These are phyloP conservation scores for Buddleja alternifolia DNA, from an alignment of 257 asterid genomes.

Conservation along the genomic window DNA sequence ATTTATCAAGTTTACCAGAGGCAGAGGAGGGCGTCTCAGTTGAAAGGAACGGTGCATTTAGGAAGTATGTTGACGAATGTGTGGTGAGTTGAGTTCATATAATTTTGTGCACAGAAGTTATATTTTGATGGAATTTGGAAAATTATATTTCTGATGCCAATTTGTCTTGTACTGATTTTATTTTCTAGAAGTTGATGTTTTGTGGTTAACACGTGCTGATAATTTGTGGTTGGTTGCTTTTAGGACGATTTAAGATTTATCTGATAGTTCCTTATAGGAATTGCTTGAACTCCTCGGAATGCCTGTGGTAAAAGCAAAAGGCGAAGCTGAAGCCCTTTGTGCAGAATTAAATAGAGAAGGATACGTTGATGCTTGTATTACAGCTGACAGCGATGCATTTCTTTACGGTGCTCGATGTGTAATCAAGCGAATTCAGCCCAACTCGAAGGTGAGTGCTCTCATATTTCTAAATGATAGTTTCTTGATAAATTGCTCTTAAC, in stretches of 20 bases:
- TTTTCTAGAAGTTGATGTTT: conserved; percentile 6
- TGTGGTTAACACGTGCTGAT: background rate
- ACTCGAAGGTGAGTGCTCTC: conserved; percentile 63
- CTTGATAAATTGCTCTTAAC: background rate
- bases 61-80: conserved; percentile 75
- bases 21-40: conserved; percentile 68
- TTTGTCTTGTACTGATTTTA: background rate
- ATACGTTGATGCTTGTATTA: conserved; percentile 87
- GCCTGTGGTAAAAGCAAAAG: conserved; percentile 82
- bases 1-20: conserved; percentile 52
- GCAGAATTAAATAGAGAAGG: conserved; percentile 88
- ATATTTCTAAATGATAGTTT: conserved; percentile 16
- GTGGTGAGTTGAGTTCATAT: conserved; percentile 56
- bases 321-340: conserved; percentile 97
- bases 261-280: conserved; percentile 52
- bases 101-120: background rate
- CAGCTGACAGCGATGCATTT: conserved; percentile 92
- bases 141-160: background rate
- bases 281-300: conserved; percentile 90
- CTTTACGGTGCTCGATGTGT: conserved; percentile 87
- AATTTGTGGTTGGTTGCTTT: conserved; percentile 9
- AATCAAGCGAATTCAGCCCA: conserved; percentile 71
- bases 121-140: conserved; percentile 13
- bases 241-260: conserved; percentile 16
- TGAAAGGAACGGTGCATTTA: conserved; percentile 67